Evolutionary conservation across 352 stramenopile species (phyloP).

Genomic region (Pythium brassicae): DNA sequence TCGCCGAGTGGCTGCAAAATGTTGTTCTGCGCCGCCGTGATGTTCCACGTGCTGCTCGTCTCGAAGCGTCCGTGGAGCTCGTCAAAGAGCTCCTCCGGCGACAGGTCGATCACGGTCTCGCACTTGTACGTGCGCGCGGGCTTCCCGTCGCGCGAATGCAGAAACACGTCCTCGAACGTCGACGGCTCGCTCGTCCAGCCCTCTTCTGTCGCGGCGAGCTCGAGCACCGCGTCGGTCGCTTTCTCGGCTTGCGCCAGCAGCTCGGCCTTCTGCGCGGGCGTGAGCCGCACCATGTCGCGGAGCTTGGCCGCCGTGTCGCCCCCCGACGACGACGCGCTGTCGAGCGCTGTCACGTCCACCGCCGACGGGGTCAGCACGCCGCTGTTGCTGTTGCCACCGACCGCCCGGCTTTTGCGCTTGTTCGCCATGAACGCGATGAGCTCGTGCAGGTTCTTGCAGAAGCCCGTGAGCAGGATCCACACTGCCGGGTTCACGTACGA

Average conservation of each 20-base stretch:
- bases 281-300: constrained; percentile 43
- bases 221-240: constrained; percentile 49
- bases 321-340: background rate
- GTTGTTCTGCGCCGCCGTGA: constrained; percentile 75
- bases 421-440: constrained; percentile 28
- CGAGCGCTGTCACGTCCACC: constrained; percentile 5
- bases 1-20: constrained; percentile 65
- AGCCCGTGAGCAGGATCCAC: constrained; percentile 68
- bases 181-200: constrained; percentile 61
- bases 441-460: constrained; percentile 73
- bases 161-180: constrained; percentile 52
- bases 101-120: constrained; percentile 57
- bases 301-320: constrained; percentile 9
- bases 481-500: constrained; percentile 63
- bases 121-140: constrained; percentile 74
- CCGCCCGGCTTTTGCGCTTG: constrained; percentile 14
- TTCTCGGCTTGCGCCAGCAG: constrained; percentile 43
- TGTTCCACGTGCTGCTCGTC: constrained; percentile 67
- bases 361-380: constrained; percentile 19
- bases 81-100: constrained; percentile 76
- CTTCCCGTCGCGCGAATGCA: constrained; percentile 73
- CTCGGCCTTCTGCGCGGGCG: constrained; percentile 36
- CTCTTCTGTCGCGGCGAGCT: constrained; percentile 41
- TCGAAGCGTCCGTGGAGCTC: constrained; percentile 75
- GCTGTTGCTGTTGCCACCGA: background rate